Base-by-base conservation (phyloP, 2,329 filamentous ascomycete genomes). In the Botrytis hyacinthi region DNA sequence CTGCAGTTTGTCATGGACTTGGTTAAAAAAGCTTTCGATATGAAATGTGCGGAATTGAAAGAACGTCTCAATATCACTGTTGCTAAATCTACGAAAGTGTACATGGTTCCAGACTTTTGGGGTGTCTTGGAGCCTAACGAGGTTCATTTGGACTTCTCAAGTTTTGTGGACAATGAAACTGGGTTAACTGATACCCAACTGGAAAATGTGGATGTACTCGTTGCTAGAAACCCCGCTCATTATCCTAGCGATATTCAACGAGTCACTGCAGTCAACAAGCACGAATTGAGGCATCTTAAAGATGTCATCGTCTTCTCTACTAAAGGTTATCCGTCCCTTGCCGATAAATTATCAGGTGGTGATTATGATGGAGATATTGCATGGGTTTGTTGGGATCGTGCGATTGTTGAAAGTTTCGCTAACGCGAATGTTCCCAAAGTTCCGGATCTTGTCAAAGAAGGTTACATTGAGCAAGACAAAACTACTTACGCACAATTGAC, bases 331-430 rank as follows among this genome's bases (percentile, higher is more conserved):
- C 83, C 82, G 0, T 88, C 92, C 0, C 84, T 94, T 0, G 93
- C 92, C 0, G 87, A 89, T 14, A 90, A 91, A 77, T 84, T 95
- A 0, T 93, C 92, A 1, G 93, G 93, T 0, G 93, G 93, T 0
- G 93, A 95, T 78, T 95, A 94, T 75, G 93, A 95, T 76, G 93
- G 93, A 0, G 93, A 96, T 75, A 86, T 84, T n/a, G 88, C 92
- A 7, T 95, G 92, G 92, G 82, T 93, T 0, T 93, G 91, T 78
- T 95, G 91, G 91, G 92, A 95, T 42, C 83, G 84, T 0, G 81
- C 83, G 0, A 86, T 96, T 4, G 91, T 93, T 0, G 77, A 83
- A 8, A 89, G 89, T n/a, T 95, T 95, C 76, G 76, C 78, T 7
- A 94, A 92, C 73, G 88, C 89, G 7, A 83, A 85, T 0, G 81